These are phyloP conservation scores for Catunica adiposa DNA, from an alignment of 2,329 filamentous ascomycete species.

Conservation along the genomic window DNA sequence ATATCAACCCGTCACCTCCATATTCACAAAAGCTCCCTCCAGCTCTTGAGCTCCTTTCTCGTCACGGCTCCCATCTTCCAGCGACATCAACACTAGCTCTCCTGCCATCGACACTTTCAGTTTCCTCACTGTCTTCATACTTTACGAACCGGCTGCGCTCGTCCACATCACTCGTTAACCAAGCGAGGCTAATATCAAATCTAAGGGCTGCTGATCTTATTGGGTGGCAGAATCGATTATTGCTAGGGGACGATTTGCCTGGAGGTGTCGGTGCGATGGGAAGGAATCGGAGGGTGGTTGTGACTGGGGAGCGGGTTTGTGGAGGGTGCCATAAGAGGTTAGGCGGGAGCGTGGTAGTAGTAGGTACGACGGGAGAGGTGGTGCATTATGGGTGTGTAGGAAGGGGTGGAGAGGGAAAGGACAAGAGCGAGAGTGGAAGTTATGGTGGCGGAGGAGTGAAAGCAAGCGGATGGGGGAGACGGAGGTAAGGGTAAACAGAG, in stretches of 20 bases:
- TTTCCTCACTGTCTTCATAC: slow-evolving; percentile 70
- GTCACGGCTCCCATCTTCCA: slow-evolving; percentile 80
- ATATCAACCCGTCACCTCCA: slow-evolving; percentile 62
- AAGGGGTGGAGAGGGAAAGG: slow-evolving; percentile 16
- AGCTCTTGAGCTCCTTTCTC: slow-evolving; percentile 73
- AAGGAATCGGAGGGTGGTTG: slow-evolving; percentile 51
- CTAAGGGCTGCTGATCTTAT: slow-evolving; percentile 66
- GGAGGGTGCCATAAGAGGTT: slow-evolving; percentile 86
- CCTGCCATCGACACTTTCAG: slow-evolving; percentile 64
- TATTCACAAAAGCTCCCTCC: slow-evolving; percentile 58
- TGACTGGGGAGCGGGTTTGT: slow-evolving; percentile 79
- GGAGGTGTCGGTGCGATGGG: slow-evolving; percentile 25
- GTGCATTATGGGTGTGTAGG: slow-evolving; percentile 67
- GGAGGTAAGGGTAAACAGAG: neutral
- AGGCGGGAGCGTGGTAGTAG: slow-evolving; percentile 77
- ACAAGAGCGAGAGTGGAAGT: neutral
- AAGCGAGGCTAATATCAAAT: slow-evolving; percentile 59
- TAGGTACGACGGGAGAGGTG: slow-evolving; percentile 70
- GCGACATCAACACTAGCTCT: slow-evolving; percentile 72
- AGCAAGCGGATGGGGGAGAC: slow-evolving; percentile 9
- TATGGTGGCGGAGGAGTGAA: slow-evolving; percentile 15
- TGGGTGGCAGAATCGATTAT: slow-evolving; percentile 54
- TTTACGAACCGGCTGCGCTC: slow-evolving; percentile 81
- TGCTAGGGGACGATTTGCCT: slow-evolving; percentile 51
- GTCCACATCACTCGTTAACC: slow-evolving; percentile 66